Evolutionary conservation across 148 eudicot genomes (phyloP).

Genomic region (Gaultheria prostrata): DNA sequence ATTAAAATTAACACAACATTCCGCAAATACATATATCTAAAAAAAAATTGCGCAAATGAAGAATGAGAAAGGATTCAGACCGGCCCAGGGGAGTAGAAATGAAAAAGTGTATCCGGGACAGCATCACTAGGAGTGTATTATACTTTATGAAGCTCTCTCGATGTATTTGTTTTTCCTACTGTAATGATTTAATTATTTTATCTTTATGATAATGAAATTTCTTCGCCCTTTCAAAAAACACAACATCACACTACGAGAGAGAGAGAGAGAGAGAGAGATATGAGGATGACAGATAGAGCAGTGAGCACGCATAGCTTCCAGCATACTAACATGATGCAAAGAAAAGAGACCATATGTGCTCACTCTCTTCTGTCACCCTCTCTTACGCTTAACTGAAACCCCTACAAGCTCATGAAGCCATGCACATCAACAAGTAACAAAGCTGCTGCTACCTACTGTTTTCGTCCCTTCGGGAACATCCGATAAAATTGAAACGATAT

Average conservation of each 20-base stretch:
- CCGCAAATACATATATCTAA: neutral
- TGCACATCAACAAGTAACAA: neutral
- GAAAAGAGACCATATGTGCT: slow-evolving; percentile 7
- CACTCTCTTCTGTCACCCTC: slow-evolving; percentile 9
- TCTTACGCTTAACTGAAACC: neutral
- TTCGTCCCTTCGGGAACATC: too few species aligned
- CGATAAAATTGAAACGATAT: too few species aligned
- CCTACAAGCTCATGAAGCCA: neutral
- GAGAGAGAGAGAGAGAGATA: neutral
- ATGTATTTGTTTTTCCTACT: too few species aligned
- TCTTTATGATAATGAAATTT: too few species aligned
- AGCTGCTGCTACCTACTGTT: neutral
- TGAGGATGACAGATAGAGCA: slow-evolving; percentile 4
- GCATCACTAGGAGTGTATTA: too few species aligned
- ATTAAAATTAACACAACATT: too few species aligned
- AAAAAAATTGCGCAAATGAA: neutral
- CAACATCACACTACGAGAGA: neutral
- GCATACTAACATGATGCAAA: neutral
- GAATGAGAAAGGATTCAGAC: neutral
- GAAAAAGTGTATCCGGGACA: neutral
- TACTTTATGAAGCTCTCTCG: too few species aligned
- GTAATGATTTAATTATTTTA: too few species aligned
- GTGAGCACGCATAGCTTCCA: slow-evolving; percentile 3
- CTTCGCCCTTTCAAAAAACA: too few species aligned
- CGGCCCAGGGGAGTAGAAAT: neutral